Conservation (phyloP, 2,329 filamentous ascomycete genomes). For the Pseudogymnoascus sp. region DNA sequence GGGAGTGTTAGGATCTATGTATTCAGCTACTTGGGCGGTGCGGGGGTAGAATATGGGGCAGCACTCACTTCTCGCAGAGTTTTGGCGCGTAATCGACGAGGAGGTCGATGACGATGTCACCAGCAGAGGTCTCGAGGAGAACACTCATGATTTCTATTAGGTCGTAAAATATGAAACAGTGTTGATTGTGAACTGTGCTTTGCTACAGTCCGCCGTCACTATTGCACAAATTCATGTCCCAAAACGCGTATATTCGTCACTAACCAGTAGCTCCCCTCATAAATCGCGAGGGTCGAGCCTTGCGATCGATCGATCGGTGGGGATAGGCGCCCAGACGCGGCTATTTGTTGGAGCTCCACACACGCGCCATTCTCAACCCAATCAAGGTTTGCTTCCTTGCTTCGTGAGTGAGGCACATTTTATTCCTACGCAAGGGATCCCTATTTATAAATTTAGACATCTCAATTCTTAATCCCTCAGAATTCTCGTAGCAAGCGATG, state of each 20-base stretch:
- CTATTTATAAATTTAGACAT: not conserved
- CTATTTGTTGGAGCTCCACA: not conserved
- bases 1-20: constrained; percentile 43
- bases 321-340: not conserved
- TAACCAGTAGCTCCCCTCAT: constrained; percentile 6
- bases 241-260: not conserved
- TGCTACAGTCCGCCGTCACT: not conserved
- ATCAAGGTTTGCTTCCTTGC: not conserved
- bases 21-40: constrained; percentile 41
- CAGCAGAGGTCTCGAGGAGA: constrained; percentile 82
- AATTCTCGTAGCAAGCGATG: not conserved
- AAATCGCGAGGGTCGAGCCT: not conserved
- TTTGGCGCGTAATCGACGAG: constrained; percentile 82
- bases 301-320: constrained; percentile 3
- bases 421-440: not conserved
- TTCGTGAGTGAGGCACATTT: not conserved
- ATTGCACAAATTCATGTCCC: not conserved
- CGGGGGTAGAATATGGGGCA: constrained; percentile 10
- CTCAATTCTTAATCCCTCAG: not conserved
- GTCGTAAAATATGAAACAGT: not conserved
- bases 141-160: constrained; percentile 63
- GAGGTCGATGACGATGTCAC: constrained; percentile 92
- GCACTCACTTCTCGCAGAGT: constrained; percentile 87
- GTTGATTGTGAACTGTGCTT: not conserved
- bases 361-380: not conserved